Evolutionary conservation across 192 early-diverging fungal species (phyloP).

Genomic region (Umbelopsis isabellina): DNA sequence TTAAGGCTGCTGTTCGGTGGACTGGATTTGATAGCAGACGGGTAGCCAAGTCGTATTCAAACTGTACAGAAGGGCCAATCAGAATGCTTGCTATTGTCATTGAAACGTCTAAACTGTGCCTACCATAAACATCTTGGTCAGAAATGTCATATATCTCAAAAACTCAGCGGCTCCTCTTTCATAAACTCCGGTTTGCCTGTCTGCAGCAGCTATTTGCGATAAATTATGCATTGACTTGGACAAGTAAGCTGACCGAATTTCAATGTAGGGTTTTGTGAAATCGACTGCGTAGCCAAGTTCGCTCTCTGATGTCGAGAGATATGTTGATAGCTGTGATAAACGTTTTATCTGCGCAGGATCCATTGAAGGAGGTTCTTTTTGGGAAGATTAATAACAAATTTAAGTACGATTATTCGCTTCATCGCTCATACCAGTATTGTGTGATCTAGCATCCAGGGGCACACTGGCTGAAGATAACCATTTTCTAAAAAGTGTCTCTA

Average conservation of each 20-base stretch:
- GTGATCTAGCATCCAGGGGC: conserved; percentile 43
- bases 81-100: not conserved
- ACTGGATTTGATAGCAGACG: conserved; percentile 61
- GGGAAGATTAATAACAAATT: not conserved
- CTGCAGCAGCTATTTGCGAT: conserved; percentile 52
- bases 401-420: not conserved
- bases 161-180: conserved; percentile 63
- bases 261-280: conserved; percentile 66
- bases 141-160: conserved; percentile 58
- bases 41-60: conserved; percentile 63
- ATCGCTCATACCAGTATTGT: conserved; percentile 23
- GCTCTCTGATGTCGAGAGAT: conserved; percentile 48
- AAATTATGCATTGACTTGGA: conserved; percentile 56
- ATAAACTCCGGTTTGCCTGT: conserved; percentile 57
- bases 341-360: conserved; percentile 31
- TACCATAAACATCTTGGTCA: conserved; percentile 69
- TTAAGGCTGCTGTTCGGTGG: conserved; percentile 47
- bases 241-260: conserved; percentile 69
- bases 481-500: conserved; percentile 60
- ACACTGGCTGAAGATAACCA: conserved; percentile 47
- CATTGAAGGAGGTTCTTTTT: conserved; percentile 1
- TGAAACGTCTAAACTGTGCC: not conserved
- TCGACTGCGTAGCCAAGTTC: conserved; percentile 54
- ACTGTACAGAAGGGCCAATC: conserved; percentile 35
- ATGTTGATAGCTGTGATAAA: conserved; percentile 49